Evolutionary conservation across 1,139 yeast species (phyloP), one percentile per base, ranked within the genome.

Genomic region (Candida dubliniensis): DNA sequence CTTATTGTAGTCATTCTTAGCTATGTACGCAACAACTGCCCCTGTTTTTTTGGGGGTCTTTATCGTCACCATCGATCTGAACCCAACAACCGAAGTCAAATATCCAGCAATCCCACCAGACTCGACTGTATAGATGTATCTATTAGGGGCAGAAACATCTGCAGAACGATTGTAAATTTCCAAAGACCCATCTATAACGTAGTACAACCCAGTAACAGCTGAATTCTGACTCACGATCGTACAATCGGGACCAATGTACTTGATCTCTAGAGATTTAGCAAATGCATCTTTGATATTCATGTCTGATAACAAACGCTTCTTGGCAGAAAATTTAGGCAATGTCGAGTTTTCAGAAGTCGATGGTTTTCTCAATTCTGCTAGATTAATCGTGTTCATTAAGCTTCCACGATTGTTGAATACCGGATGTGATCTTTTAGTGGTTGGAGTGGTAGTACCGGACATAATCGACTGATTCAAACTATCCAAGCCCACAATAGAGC

Each of bases 91-190:
- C 0, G 95, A 78, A 2, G 96, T 88, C 42, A 91, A 64, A 57
- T 88, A 91, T 0, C 99, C 98, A 0, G 95, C 95, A 14, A 93
- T 64, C 1, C 95, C 95, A 4, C 98, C 98, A 3, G 85, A 72
- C 29, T 75, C 67, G 1, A 89, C 84, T 0, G 81, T 74, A 54
- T 82, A 85, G 2, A 87, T 61, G 49, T 47, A 33, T 53, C 56
- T 37, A 46, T 40, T 45, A 53, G 62, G 12, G 34, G 64, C 63
- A 29, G 60, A 66, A 3, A 52, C 49, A 32, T 58, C 57, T 29
- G 58, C 58, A 5, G 52, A 47, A 9, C 41, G 47, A 48, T 74
- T 71, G 4, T 76, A 71, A 0, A 87, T 87, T 42, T 86, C 91
- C 35, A 90, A 66, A 8, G 73, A 60, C 2, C 98, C 98, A 46